These are phyloP conservation scores for Aristolochia contorta DNA, from an alignment of 164 flowering plant genomes.

Conservation along the genomic window DNA sequence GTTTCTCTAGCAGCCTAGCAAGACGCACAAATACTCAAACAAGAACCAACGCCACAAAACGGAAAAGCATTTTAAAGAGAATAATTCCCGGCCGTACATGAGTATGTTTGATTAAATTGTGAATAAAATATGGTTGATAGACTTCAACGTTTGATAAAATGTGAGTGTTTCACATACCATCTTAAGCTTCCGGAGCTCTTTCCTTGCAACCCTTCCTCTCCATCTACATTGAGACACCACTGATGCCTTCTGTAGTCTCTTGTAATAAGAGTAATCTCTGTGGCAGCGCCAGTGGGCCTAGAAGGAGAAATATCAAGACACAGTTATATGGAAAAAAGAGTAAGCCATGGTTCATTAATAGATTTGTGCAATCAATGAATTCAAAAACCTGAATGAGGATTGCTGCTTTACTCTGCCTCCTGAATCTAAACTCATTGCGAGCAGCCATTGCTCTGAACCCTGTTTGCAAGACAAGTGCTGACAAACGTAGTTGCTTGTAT, in stretches of 20 bases:
- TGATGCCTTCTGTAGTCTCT: constrained; percentile 49
- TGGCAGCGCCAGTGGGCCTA: constrained; percentile 75
- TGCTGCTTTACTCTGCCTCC: constrained; percentile 48
- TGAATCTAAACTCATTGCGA: constrained; percentile 42
- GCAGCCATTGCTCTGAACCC: constrained; percentile 64
- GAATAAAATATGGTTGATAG: neutral
- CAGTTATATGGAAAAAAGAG: neutral
- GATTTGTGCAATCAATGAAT: neutral
- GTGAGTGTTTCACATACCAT: constrained; percentile 27
- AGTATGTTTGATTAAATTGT: neutral
- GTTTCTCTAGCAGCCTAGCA: constrained; percentile 85
- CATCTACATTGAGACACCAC: constrained; percentile 53
- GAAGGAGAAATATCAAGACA: neutral
- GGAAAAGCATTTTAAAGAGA: neutral
- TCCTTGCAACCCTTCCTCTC: constrained; percentile 49
- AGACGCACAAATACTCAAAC: constrained; percentile 1
- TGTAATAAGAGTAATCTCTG: constrained; percentile 37
- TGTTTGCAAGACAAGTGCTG: constrained; percentile 56
- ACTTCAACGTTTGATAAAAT: neutral
- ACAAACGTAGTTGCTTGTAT: constrained; percentile 23
- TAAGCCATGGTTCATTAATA: neutral
- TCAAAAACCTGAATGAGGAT: constrained; percentile 53
- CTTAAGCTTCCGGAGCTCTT: constrained; percentile 43
- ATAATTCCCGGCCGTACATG: neutral
- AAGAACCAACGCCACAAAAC: neutral